Base-by-base conservation (phyloP, 176 grass and related monocot genomes). In the Pontederia paniculata region DNA sequence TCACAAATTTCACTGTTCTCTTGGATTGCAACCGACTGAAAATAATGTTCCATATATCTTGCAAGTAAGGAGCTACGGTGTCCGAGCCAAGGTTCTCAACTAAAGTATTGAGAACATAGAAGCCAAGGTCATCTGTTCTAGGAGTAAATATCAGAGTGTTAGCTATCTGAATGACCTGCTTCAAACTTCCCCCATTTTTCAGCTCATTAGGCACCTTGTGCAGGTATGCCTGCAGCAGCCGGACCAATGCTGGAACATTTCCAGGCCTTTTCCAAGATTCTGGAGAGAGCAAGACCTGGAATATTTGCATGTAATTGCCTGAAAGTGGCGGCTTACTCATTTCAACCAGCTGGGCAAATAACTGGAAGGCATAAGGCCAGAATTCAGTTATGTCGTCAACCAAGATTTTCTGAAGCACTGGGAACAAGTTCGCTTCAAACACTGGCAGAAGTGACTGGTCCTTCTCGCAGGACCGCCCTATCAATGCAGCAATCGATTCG, bases 161-260 rank as follows among this genome's bases (percentile, higher is more conserved):
- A 67, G 83, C 86, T 71, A 89, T 97, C 48, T 45, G 59, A 41
- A 90, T 31, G 60, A 97, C 88, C 73, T 84, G 84, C 43, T 57
- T 63, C 21, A 97, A 81, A 42, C 91, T 76, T 22, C 79, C 82
- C 69, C 87, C 86, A 70, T 82, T 76, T 52, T 87, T 97, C 48
- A 97, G 65, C 70, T 97, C 91, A 81, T 89, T 97, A 48, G 91
- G 91, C 65, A 97, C 76, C 76, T 97, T 97, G 48, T 75, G 77
- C 28, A 97, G 77, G 77, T 83, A 97, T 50, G 86, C 85, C 73
- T 74, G 74, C 71, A 97, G 74, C 76, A 97, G 65, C 12, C 76
- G 83, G 43, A 97, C 86, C 70, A 97, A 80, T 57, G 91, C 91
- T 55, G 91, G 82, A 68, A 79, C 85, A 76, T 83, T 86, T 9